Base-by-base conservation (phyloP, 192 early-diverging fungal genomes). In the Backusella liffmaniae region DNA sequence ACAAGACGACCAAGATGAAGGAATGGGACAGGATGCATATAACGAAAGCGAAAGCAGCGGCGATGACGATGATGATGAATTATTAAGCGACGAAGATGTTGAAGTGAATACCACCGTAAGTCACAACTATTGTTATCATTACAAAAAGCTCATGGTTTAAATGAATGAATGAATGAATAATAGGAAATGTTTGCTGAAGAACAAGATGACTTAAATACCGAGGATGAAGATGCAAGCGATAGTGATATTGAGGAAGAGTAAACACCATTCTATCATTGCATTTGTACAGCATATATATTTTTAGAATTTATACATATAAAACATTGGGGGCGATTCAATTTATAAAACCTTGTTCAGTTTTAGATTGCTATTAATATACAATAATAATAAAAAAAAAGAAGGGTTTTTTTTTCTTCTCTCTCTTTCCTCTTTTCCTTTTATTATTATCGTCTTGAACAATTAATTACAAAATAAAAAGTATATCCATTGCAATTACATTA, bases 181-280 rank as follows among this genome's bases (percentile, higher is more conserved):
- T 29, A 29, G 21, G 39, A 44, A 23, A 49, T 71, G 44, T 71
- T 71, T 46, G 70, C n/a, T 18, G 70, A 71, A 7, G 70, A 71
- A 71, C 42, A 71, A 9, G 70, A 71, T n/a, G 70, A 71, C 49
- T 32, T 71, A 49, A 71, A 71, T 18, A 71, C 70, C 29, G 70
- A 71, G 29, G 70, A 71, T 15, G 70, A 71, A 46, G 70, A 71
- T 71, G 70, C 41, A 21, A 71, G 70, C 42, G 70, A 71, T 49
- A 71, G 70, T 71, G 70, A 71, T 26, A 71, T 71, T 49, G 70
- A 71, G 18, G 70, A 70, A 70, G 35, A 36, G 13, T 44, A 46
- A 70, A 70, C 5, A 29, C 49, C 23, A 41, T 70, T 42, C 6
- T 69, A 1, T 23, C 1, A 29, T 29, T 62, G 15, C 26, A 62